Evolutionary conservation across 257 asterid genomes (phyloP), one percentile per base, ranked within the genome.

Genomic region (Nicotiana knightiana): DNA sequence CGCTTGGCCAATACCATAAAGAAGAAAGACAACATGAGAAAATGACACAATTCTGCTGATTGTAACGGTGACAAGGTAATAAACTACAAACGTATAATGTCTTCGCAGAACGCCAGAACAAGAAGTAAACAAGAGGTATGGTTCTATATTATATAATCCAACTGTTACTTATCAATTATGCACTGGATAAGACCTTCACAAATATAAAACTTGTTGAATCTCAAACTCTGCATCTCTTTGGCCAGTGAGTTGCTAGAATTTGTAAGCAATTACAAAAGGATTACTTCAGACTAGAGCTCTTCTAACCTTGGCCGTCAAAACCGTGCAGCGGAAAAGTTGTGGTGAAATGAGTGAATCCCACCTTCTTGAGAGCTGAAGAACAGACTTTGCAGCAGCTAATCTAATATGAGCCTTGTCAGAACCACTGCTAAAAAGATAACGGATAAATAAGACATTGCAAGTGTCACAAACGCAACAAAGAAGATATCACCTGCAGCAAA

Each of bases 281-380:
- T 21, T 32, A 51, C 16, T 51, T 76, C 26, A 43, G 39, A 53
- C 63, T 10, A 67, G 84, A 81, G 76, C 58, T 81, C 79, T 43
- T 76, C 91, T 70, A 83, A 94, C 97, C 98, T 91, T 93, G 84
- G 93, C 91, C 76, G 82, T 84, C 87, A 87, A 85, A 83, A 94
- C 84, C 26, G 98, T 90, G 83, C 85, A 82, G 84, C 86, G 92
- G 87, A 92, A 94, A 83, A 93, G 87, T 80, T 86, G 89, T 46
- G 97, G 95, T 71, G 94, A 89, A 73, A 94, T 90, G 84, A 93
- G 93, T 89, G 91, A 88, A 91, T 94, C 98, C 98, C 98, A 94
- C 87, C 91, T 94, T 87, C 93, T 92, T 83, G 98, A 90, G 81
- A 94, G 97, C 86, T 87, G 88, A 78, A 94, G 93, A 81, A 94